A percentile compares a stretch with the other conserved stretches of the same genome.
Conservation (phyloP, 2,329 filamentous ascomycete species). For the Fusarium temperatum region DNA sequence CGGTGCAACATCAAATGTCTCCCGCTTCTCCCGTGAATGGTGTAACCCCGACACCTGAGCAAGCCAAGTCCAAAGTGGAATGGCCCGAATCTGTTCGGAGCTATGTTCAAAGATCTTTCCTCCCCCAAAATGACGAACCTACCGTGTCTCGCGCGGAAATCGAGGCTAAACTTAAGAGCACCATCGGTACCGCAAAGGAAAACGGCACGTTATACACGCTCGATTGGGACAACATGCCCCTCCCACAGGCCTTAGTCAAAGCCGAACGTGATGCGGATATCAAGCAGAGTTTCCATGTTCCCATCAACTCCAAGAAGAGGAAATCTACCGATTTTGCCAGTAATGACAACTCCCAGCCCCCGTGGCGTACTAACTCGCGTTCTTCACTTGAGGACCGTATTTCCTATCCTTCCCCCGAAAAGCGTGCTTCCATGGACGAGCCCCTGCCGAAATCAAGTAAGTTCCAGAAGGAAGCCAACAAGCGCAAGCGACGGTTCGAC, state of each 20-base stretch:
- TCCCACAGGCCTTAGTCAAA: slow-evolving; percentile 85
- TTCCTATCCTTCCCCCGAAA: slow-evolving; percentile 63
- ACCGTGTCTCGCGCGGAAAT: slow-evolving; percentile 74
- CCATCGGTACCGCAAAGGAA: slow-evolving; percentile 85
- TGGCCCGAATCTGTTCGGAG: slow-evolving; percentile 85
- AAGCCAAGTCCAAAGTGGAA: slow-evolving; percentile 70
- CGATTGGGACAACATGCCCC: slow-evolving; percentile 84
- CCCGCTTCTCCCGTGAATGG: slow-evolving; percentile 39
- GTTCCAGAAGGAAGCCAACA: slow-evolving; percentile 90
- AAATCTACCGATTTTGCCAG: slow-evolving; percentile 76
- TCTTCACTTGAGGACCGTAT: slow-evolving; percentile 77
- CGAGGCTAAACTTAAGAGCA: slow-evolving; percentile 83
- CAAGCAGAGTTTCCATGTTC: slow-evolving; percentile 46
- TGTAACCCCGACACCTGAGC: slow-evolving; percentile 44
- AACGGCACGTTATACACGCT: slow-evolving; percentile 74
- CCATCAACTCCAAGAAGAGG: slow-evolving; percentile 73
- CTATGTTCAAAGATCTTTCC: slow-evolving; percentile 92
- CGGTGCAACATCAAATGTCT: slow-evolving; percentile 40
- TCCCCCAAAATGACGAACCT: slow-evolving; percentile 72
- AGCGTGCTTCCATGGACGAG: slow-evolving; percentile 57
- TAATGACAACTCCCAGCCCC: slow-evolving; percentile 65
- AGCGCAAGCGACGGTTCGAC: slow-evolving; percentile 88
- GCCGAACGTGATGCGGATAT: slow-evolving; percentile 69
- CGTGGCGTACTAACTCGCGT: slow-evolving; percentile 77
- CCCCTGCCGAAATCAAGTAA: slow-evolving; percentile 75